These are phyloP conservation scores for Eucalyptus decipiens DNA, from an alignment of 345 rosid genomes.

Conservation along the genomic window DNA sequence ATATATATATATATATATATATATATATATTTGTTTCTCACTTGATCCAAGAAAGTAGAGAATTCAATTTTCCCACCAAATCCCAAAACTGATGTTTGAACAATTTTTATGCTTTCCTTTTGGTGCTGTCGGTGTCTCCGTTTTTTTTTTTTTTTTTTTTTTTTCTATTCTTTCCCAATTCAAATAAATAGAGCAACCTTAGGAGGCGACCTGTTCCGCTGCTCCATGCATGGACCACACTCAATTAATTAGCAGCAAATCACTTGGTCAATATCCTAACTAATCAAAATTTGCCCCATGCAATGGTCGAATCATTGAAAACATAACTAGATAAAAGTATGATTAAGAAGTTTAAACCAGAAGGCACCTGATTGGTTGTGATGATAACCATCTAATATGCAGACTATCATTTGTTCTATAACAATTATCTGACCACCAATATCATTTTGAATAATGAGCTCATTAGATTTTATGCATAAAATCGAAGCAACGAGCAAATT, in stretches of 20 bases:
- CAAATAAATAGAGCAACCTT: neutral
- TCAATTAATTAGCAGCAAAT: neutral
- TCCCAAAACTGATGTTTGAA: neutral
- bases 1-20: too few species aligned
- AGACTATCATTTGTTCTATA: neutral
- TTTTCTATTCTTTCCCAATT: neutral
- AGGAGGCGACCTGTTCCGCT: neutral
- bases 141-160: neutral
- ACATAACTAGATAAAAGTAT: neutral
- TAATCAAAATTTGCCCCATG: neutral
- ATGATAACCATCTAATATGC: neutral
- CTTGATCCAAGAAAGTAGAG: slow-evolving; percentile 69
- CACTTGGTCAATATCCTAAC: neutral
- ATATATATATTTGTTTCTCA: slow-evolving; percentile 1
- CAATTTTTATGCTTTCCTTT: neutral
- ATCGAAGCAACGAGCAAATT: neutral
- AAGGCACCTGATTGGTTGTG: neutral
- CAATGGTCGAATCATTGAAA: neutral
- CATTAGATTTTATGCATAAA: neutral
- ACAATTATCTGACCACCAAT: neutral
- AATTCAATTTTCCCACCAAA: slow-evolving; percentile 23
- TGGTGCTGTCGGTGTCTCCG: neutral
- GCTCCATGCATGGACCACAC: neutral
- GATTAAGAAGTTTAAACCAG: neutral
- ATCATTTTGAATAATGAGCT: neutral